These are phyloP conservation scores for Metarhizium rileyi DNA, from an alignment of 2,329 filamentous ascomycete genomes.

Conservation along the genomic window DNA sequence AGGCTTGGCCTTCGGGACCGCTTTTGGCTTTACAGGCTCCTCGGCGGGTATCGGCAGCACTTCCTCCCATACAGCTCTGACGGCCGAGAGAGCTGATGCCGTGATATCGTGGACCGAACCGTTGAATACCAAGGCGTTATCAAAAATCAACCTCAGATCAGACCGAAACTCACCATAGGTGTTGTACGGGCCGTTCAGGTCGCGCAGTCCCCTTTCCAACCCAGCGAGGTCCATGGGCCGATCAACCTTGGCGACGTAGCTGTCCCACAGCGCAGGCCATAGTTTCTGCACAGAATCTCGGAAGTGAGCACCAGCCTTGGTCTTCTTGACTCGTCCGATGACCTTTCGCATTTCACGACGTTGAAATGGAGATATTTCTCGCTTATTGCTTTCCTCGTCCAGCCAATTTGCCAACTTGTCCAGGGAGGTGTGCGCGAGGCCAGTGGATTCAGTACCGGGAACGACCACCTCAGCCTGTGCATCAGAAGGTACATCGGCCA, in stretches of 20 bases:
- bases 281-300: constrained; percentile 66
- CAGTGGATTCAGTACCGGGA: constrained; percentile 5
- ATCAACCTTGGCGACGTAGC: constrained; percentile 58
- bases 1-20: constrained; percentile 29
- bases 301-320: constrained; percentile 69
- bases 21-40: constrained; percentile 51
- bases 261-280: constrained; percentile 65
- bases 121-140: constrained; percentile 77
- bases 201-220: constrained; percentile 72
- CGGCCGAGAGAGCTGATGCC: constrained; percentile 41
- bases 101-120: constrained; percentile 68
- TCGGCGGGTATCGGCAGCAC: constrained; percentile 33
- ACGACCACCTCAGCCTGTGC: constrained; percentile 5
- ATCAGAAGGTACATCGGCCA: constrained; percentile 10
- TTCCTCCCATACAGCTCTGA: constrained; percentile 42
- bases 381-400: constrained; percentile 32
- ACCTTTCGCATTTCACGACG: constrained; percentile 54
- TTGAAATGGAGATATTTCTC: constrained; percentile 48
- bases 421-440: constrained; percentile 12
- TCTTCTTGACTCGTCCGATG: constrained; percentile 73
- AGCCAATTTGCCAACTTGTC: constrained; percentile 28
- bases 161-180: constrained; percentile 62
- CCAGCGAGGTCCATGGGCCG: constrained; percentile 76
- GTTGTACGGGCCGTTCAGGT: constrained; percentile 47
- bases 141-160: constrained; percentile 68